phyloP scores from a whole-genome alignment of 257 asterid species.

The Echites panduratus region DNA sequence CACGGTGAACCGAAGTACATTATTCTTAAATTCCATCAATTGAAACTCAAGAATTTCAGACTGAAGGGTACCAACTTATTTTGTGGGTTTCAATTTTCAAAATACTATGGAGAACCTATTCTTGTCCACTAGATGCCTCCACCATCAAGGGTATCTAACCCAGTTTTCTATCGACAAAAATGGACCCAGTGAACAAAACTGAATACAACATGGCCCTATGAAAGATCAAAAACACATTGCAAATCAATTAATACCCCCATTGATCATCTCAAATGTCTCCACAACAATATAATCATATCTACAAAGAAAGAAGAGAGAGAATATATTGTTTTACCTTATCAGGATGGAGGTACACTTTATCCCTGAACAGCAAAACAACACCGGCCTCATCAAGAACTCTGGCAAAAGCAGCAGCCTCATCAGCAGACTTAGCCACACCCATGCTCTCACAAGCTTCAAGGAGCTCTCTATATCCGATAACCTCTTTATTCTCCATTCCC shows the following conservation, averaged over 20 bases:
- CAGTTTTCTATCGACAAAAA: background rate
- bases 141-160: background rate
- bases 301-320: background rate
- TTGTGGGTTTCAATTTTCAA: too few relatives aligned
- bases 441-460: conserved; percentile 49
- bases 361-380: conserved; percentile 73
- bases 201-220: background rate
- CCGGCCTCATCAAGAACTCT: conserved; percentile 90
- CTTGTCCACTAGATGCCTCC: background rate
- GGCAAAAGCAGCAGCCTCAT: conserved; percentile 80
- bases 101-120: too few relatives aligned
- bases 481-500: conserved; percentile 64
- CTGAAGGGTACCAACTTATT: background rate
- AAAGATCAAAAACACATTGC: background rate
- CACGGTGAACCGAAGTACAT: background rate
- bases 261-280: background rate
- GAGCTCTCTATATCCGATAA: conserved; percentile 59
- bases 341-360: conserved; percentile 84
- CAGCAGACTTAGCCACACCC: conserved; percentile 64
- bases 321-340: conserved; percentile 51
- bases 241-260: background rate
- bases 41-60: background rate
- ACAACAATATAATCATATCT: background rate
- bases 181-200: background rate
- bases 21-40: background rate